These are phyloP conservation scores for Fusarium nematophilum DNA, from an alignment of 2,329 filamentous ascomycete genomes.

Conservation along the genomic window DNA sequence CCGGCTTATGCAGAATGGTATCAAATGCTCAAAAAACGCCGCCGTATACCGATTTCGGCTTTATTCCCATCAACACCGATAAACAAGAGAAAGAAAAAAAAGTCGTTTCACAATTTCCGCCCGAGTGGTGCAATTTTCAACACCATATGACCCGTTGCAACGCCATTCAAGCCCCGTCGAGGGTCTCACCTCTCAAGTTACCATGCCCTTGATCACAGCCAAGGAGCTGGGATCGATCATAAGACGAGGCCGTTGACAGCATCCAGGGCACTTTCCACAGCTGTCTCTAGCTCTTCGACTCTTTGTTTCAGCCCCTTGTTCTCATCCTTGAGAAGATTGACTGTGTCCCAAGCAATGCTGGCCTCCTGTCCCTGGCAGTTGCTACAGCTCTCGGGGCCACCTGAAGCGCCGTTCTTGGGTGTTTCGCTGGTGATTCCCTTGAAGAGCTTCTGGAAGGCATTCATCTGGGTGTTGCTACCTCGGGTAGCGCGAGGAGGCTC, in stretches of 20 bases:
- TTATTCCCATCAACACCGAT: slow-evolving; percentile 32
- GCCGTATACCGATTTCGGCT: slow-evolving; percentile 23
- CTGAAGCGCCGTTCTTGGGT: slow-evolving; percentile 37
- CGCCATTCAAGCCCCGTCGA: slow-evolving; percentile 18
- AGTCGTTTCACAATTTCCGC: slow-evolving; percentile 13
- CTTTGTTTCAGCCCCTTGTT: slow-evolving; percentile 70
- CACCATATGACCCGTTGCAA: slow-evolving; percentile 22
- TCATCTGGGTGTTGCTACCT: slow-evolving; percentile 46
- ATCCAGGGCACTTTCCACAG: slow-evolving; percentile 71
- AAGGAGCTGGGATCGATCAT: slow-evolving; percentile 34
- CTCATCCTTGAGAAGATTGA: slow-evolving; percentile 70
- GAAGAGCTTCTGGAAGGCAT: slow-evolving; percentile 56
- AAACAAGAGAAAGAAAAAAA: slow-evolving; percentile 3
- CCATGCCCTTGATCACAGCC: slow-evolving; percentile 6
- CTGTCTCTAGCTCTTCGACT: slow-evolving; percentile 68
- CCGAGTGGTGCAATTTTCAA: slow-evolving; percentile 15
- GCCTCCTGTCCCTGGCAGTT: slow-evolving; percentile 70
- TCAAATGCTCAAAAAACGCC: slow-evolving; percentile 42
- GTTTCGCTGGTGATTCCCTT: slow-evolving; percentile 55
- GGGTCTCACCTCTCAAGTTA: slow-evolving; percentile 21
- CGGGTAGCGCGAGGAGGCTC: slow-evolving; percentile 47
- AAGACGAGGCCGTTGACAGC: slow-evolving; percentile 67
- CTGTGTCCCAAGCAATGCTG: slow-evolving; percentile 73
- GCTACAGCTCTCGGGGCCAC: slow-evolving; percentile 52
- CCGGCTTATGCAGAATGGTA: slow-evolving; percentile 42